Evolutionary conservation across 2,329 filamentous ascomycete species (phyloP).

Genomic region (Fusarium goolgardi): DNA sequence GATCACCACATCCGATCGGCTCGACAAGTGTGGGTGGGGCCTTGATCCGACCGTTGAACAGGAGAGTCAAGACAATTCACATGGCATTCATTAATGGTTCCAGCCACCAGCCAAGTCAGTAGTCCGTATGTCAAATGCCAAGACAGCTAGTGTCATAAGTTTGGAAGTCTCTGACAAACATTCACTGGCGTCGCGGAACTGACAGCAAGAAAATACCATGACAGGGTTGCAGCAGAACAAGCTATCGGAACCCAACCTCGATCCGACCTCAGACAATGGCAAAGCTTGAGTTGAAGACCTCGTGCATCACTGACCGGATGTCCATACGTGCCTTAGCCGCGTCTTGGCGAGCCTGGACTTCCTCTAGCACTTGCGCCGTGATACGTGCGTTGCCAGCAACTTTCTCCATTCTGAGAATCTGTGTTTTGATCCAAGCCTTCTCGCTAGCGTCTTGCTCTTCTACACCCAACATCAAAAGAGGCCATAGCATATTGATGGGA

Average conservation of each 20-base stretch:
- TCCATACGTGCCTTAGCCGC: conserved; percentile 55
- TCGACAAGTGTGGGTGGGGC: conserved; percentile 44
- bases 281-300: conserved; percentile 64
- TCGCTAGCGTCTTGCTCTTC: conserved; percentile 64
- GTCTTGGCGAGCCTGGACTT: conserved; percentile 59
- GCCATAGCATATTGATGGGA: conserved; percentile 69
- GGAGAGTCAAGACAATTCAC: conserved; percentile 16
- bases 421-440: conserved; percentile 62
- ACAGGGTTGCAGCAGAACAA: background rate
- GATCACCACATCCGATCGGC: conserved; percentile 45
- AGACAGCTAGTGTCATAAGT: conserved; percentile 2
- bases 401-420: conserved; percentile 61
- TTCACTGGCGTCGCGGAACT: background rate
- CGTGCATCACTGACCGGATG: conserved; percentile 60
- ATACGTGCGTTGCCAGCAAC: conserved; percentile 59
- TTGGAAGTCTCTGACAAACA: conserved; percentile 1
- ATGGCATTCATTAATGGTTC: conserved; percentile 10
- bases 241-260: background rate
- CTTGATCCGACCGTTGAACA: conserved; percentile 40
- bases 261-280: conserved; percentile 57
- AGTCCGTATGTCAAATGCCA: conserved; percentile 4
- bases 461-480: conserved; percentile 65
- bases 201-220: background rate
- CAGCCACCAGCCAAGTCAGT: conserved; percentile 5
- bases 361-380: conserved; percentile 59